Base-by-base conservation (phyloP, 805 yeast species). In the Komagataella pastoris region DNA sequence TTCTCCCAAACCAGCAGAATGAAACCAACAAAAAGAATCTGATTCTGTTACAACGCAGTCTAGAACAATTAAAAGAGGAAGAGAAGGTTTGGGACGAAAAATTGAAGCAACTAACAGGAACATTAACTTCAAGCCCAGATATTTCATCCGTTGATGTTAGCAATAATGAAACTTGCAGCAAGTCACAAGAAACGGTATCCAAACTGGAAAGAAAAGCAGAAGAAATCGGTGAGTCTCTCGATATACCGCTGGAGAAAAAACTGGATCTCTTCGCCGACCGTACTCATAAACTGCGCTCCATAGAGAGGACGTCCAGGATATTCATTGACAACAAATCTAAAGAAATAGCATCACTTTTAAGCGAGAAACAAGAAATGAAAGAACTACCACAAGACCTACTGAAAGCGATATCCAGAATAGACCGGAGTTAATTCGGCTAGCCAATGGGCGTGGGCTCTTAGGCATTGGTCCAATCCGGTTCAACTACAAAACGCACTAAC, bases 1-100 rank as follows among this genome's bases (percentile, higher is more conserved):
- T 76, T 40, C 62, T 71, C 43, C 83, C 87, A 1, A 85, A 85
- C 60, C 76, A 78, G n/a, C 71, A 77, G 48, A 85, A 85, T 58
- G 63, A 66, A 7, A 68, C 75, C 44, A 83, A 84, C 59, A 54
- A 58, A 44, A 66, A 70, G 47, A 78, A 76, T 50, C 63, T 82
- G 17, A 67, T 71, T 36, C 64, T 73, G 44, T 77, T 76, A 57
- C 68, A 70, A 43, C 59, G 65, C 30, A 73, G 78, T 55, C 63
- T 81, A 50, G 58, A 60, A 8, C 65, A 67, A 19, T 63, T 84
- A 50, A 64, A 67, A 46, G 59, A 61, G 24, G 84, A 82, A 52
- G 75, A 73, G 53, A 61, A 57, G 7, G 68, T 67, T 44, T 80
- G 87, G 83, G 46, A 36, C 12, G 43, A 47, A 40, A n/a, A 17